Conservation (phyloP, 768 basidiomycete genomes). For the Russula abietina region DNA sequence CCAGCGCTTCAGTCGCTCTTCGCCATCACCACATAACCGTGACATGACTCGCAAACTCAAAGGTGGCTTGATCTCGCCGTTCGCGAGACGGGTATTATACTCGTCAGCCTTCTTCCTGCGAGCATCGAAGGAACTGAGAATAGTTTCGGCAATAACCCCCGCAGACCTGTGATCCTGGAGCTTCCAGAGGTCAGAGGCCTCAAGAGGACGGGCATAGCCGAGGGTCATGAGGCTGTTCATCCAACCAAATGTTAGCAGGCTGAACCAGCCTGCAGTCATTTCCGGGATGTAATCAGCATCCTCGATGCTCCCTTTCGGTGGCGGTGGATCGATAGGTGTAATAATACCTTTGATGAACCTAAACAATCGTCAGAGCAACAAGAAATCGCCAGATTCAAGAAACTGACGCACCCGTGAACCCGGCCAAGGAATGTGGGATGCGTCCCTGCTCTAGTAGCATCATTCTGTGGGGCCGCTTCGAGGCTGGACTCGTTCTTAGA, state of each 20-base stretch:
- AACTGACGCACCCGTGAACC: conserved; percentile 9
- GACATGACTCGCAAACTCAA: conserved; percentile 49
- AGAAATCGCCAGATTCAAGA: neutral
- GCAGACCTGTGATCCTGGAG: conserved; percentile 60
- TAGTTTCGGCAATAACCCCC: conserved; percentile 51
- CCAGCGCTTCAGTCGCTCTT: conserved; percentile 57
- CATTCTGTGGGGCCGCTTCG: neutral
- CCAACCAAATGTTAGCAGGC: conserved; percentile 66
- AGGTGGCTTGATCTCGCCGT: conserved; percentile 56
- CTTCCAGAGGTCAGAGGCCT: conserved; percentile 75
- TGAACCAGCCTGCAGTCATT: conserved; percentile 52
- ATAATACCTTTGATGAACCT: conserved; percentile 22
- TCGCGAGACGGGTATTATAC: conserved; percentile 66
- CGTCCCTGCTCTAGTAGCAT: neutral
- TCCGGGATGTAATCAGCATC: conserved; percentile 63
- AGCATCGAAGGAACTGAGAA: conserved; percentile 58
- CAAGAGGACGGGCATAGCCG: conserved; percentile 76
- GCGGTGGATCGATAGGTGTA: conserved; percentile 31
- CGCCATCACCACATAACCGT: conserved; percentile 48
- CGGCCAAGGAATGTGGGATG: neutral
- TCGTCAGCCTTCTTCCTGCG: conserved; percentile 50
- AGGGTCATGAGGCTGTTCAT: conserved; percentile 62
- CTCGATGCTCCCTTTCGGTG: conserved; percentile 48
- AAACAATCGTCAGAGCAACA: neutral
- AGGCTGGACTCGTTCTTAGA: conserved; percentile 7